Evolutionary conservation across 2,329 filamentous ascomycete species (phyloP), one percentile per base, ranked within the genome.

Genomic region (Talaromyces sp.): DNA sequence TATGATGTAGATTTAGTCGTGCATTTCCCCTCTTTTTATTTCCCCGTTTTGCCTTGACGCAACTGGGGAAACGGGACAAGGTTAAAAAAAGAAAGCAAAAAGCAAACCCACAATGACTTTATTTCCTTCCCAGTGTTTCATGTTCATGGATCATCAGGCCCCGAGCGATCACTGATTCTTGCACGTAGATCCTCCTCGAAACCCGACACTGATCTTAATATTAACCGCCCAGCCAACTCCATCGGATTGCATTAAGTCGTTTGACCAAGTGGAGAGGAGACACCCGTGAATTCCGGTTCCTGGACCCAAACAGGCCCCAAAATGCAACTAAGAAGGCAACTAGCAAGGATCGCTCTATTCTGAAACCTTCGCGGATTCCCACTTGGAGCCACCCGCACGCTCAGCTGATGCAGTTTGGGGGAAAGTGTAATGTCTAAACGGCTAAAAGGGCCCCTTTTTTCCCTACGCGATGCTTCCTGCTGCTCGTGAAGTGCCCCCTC

Each of bases 341-440:
- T 58, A 57, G 51, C 52, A 59, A 47, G 49, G 55, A 52, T 56
- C 33, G 44, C 27, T 47, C 46, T 27, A 30, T n/a, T 30, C 47
- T 54, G 53, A 56, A 61, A 56, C 52, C 48, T 33, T 50, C 32
- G 51, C 42, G 40, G 53, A 46, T 56, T 54, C 36, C 49, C 49
- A 48, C 45, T 55, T 32, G 47, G 51, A 22, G 27, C 49, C 41
- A 27, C 51, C 51, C 55, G 43, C 36, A 33, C 24, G 44, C 57
- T 61, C 61, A 63, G 59, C 60, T 61, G 61, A 62, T 55, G 47
- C 33, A 27, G 24, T 27, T 20, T 19, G 16, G 41, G 41, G 41
- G 36, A 37, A 45, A 51, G 16, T 13, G 8, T 41, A 40, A 22
- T 36, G 41, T 20, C 5, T 13, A 49, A 56, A 55, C 47, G 51